Base-by-base conservation (phyloP, 805 yeast genomes). In the Candida andamanensis region DNA sequence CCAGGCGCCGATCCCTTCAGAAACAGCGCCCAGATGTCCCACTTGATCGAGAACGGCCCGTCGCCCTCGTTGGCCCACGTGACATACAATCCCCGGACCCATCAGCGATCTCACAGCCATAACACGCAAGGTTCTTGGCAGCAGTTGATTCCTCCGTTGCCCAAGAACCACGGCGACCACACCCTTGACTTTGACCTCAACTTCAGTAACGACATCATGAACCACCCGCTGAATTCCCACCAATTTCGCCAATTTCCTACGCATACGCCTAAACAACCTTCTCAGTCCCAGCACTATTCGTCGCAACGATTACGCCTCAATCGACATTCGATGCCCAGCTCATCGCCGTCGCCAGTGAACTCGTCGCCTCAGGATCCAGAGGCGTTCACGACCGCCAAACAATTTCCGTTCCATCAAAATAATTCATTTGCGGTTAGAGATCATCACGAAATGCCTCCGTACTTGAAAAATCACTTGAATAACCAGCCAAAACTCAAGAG, bases 81-180 rank as follows among this genome's bases (percentile, higher is more conserved):
- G n/a, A n/a, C n/a, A n/a, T n/a, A n/a, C n/a, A n/a, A n/a, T n/a
- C n/a, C n/a, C 26, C 29, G 24, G 10, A 6, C 18, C 10, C 44
- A 37, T 30, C 44, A 37, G 21, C 26, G 41, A 26, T 31, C 32
- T 16, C 41, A 26, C 14, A 30, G 36, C 25, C 41, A 37, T 20
- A 33, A 29, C 17, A 25, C 24, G 4, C 32, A 29, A 15, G 26
- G 17, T 13, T 26, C 35, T 24, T 41, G 45, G 45, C 42, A 38
- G 20, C 35, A 33, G 14, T 30, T 41, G 17, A 41, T 41, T n/a
- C 45, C 45, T 26, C 45, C 45, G 1, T 28, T 41, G 32, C 45
- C 42, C 6, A 23, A 27, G 14, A 27, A 27, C 13, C 17, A 24
- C n/a, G 17, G 12, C 13, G 33, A 33, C 13, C 17, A 23, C 10